A percentile compares a stretch with the other conserved stretches of the same genome.
Conservation (phyloP, 179 eudicot species). For the Patellifolia procumbens region DNA sequence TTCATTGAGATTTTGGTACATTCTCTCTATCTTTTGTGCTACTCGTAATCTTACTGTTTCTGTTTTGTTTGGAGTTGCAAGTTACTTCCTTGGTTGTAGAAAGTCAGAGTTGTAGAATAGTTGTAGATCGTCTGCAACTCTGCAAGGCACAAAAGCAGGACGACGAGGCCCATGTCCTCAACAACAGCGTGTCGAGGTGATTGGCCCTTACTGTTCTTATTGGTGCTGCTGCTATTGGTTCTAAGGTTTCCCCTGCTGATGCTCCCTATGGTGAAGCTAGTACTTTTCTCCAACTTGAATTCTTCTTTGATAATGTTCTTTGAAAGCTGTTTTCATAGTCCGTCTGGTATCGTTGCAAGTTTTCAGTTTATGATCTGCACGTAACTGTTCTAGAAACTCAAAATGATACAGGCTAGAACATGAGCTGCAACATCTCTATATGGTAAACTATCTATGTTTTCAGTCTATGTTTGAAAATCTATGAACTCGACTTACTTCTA, state of each 20-base stretch:
- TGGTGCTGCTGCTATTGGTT: conserved; percentile 85
- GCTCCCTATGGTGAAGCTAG: conserved; percentile 99
- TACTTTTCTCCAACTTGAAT: conserved; percentile 19
- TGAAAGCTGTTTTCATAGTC: no score
- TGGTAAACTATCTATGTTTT: no score
- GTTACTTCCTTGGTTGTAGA: no score
- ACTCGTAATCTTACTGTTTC: neutral
- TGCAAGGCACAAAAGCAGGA: conserved; percentile 78
- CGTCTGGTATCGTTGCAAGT: neutral
- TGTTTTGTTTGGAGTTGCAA: neutral
- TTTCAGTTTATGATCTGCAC: neutral
- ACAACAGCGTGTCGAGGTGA: conserved; percentile 55
- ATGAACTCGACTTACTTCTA: no score
- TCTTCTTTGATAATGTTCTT: neutral
- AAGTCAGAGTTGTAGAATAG: no score
- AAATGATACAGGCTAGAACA: no score
- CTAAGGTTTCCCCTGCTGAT: conserved; percentile 89
- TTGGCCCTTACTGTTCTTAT: conserved; percentile 74
- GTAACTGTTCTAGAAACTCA: neutral
- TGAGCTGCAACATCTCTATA: no score
- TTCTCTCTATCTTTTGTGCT: neutral
- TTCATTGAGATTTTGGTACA: conserved; percentile 70
- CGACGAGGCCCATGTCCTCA: conserved; percentile 29
- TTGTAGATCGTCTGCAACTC: no score
- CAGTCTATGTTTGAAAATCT: no score